phyloP scores from a whole-genome alignment of 2,329 filamentous ascomycete genomes.

The Cladophialophora bantiana region DNA sequence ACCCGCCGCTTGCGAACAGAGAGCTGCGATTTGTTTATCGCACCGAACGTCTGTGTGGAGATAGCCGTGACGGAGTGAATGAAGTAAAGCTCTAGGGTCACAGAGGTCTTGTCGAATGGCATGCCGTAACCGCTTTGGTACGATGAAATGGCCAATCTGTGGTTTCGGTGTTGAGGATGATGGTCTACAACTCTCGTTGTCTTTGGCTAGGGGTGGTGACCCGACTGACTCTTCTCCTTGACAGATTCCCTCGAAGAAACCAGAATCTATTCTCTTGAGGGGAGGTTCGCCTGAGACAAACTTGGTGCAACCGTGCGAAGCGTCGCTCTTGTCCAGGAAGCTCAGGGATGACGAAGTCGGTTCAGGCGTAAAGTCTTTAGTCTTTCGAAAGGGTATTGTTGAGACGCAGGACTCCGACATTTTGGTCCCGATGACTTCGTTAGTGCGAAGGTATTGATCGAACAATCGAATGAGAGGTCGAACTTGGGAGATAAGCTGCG shows the following conservation, averaged over 20 bases:
- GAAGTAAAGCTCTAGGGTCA: neutral
- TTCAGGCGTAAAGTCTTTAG: neutral
- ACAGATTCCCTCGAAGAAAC: neutral
- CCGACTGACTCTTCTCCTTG: neutral
- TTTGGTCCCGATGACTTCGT: neutral
- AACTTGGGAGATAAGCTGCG: neutral
- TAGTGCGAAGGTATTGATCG: neutral
- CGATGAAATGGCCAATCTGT: constrained; percentile 1
- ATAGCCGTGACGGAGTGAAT: constrained; percentile 8
- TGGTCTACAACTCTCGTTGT: neutral
- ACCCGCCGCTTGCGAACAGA: constrained; percentile 4
- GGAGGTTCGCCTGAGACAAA: neutral
- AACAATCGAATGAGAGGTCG: neutral
- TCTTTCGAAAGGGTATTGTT: neutral
- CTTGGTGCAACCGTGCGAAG: neutral
- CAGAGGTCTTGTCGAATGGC: constrained; percentile 12
- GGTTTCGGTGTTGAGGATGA: neutral
- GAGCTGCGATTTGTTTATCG: constrained; percentile 1
- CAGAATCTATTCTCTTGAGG: neutral
- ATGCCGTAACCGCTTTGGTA: constrained; percentile 5
- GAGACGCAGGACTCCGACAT: neutral
- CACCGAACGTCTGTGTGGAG: neutral
- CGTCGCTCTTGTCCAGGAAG: neutral
- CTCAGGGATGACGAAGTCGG: neutral
- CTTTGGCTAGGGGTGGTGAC: neutral